Base-by-base conservation (phyloP, 2,329 filamentous ascomycete species). In the Talaromyces rugulosus region DNA sequence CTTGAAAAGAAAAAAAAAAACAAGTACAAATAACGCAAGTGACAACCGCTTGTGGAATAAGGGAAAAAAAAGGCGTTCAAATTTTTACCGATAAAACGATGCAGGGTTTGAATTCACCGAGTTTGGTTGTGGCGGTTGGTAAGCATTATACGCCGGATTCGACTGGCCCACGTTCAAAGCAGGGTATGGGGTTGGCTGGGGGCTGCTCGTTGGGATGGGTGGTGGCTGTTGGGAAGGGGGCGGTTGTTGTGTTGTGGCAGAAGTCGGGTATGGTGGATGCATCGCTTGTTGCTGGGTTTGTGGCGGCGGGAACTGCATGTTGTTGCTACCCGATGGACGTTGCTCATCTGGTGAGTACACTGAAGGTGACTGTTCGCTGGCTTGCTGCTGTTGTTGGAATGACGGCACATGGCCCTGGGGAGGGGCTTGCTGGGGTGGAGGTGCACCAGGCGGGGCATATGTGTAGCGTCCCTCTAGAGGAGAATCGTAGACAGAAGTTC, bases 401-500 rank as follows among this genome's bases (percentile, higher is more conserved):
- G 18, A 47, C 31, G 61, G 59, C 6, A 51, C 51, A 27, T 55
- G 28, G 28, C 55, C 59, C 51, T 58, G 65, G 47, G 66, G 62
- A 28, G 66, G 62, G 27, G 71, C 69, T 3, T 66, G 68, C 65
- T 68, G 67, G n/a, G 66, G 27, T 9, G 47, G 56, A 44, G 59
- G 30, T n/a, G 54, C 56, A 8, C 55, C 66, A 6, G 62, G 66
- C 30, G 69, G 66, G 12, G 70, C 68, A 59, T 75, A 79, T 18
- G 72, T 69, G 59, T 74, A 70, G 52, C 75, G 72, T 61, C 73
- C 71, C 23, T 78, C 85, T 44, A 90, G 82, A 50, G 89, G 90
- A 3, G 89, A 90, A 74, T 92, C 89, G 70, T 92, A 93, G 9
- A 85, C 86, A 0, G 89, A 90, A 0, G 90, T 92, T 30, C 89